Evolutionary conservation across 129 eudicot species (phyloP).

Genomic region (Saposhnikovia divaricata): DNA sequence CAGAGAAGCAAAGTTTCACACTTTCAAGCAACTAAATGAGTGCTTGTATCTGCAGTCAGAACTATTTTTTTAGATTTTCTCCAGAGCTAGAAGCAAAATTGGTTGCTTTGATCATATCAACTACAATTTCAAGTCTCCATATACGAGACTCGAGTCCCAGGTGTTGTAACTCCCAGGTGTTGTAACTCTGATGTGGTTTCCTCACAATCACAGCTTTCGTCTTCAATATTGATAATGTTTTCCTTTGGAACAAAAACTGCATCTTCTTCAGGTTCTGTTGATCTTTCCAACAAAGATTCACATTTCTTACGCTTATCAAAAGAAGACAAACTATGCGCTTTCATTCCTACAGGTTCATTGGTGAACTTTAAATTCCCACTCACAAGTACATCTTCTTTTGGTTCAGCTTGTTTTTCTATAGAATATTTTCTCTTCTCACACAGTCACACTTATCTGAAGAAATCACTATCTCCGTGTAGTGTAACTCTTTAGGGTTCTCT

Average conservation of each 20-base stretch:
- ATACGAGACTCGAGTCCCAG: conserved; percentile 6
- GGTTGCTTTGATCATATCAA: conserved; percentile 1
- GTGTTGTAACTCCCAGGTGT: neutral
- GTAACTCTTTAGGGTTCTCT: neutral
- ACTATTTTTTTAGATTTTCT: neutral
- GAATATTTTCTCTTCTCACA: neutral
- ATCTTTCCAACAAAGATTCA: neutral
- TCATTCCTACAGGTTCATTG: neutral
- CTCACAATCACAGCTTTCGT: neutral
- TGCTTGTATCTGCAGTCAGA: neutral
- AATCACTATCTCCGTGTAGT: neutral
- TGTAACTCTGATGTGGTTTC: neutral
- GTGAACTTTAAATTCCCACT: neutral
- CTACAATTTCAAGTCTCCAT: conserved; percentile 1
- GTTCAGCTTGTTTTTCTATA: neutral
- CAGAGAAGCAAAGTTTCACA: too few relatives aligned
- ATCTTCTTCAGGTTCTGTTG: neutral
- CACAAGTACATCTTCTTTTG: neutral
- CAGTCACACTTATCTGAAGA: neutral
- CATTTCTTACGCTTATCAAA: neutral
- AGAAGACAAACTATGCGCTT: neutral
- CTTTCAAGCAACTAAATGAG: too few relatives aligned
- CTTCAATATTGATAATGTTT: neutral
- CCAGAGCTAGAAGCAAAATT: neutral
- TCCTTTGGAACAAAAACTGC: neutral